Evolutionary conservation across 2,329 filamentous ascomycete species (phyloP).

Genomic region (Aschersonia sp.): DNA sequence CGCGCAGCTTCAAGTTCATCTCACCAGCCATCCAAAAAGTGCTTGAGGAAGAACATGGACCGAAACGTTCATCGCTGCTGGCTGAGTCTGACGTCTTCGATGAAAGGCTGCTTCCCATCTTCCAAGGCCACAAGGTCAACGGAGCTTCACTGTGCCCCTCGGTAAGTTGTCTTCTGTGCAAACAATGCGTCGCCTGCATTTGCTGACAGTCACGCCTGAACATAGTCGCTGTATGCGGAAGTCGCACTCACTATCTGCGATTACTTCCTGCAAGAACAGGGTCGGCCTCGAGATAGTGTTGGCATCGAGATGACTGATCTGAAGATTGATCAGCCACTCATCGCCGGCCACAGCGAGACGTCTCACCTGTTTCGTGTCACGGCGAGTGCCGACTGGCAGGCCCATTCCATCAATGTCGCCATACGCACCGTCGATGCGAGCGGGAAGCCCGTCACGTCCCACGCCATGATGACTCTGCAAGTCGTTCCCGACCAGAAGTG

Average conservation of each 20-base stretch:
- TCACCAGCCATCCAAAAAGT: background rate
- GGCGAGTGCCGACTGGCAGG: constrained; percentile 26
- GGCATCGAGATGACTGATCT: constrained; percentile 52
- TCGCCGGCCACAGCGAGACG: constrained; percentile 11
- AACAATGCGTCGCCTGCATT: background rate
- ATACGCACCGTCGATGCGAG: constrained; percentile 3
- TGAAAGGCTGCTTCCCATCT: background rate
- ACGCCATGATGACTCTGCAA: background rate
- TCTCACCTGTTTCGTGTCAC: constrained; percentile 17
- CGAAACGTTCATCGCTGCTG: background rate
- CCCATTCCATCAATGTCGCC: constrained; percentile 26
- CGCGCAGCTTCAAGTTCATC: background rate
- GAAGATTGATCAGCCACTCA: constrained; percentile 43
- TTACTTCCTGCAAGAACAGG: constrained; percentile 47
- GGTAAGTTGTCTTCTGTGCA: background rate
- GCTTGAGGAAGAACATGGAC: background rate
- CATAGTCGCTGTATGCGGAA: constrained; percentile 31
- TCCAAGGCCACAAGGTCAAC: background rate
- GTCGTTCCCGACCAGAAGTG: background rate
- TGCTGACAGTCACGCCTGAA: background rate
- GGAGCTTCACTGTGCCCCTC: background rate
- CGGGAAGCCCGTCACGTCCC: background rate
- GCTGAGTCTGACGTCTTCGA: background rate
- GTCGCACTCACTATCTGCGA: constrained; percentile 48
- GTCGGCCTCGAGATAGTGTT: constrained; percentile 37